These are phyloP conservation scores for Diutina neorugosa DNA, from an alignment of 1,139 yeast genomes.

Conservation along the genomic window DNA sequence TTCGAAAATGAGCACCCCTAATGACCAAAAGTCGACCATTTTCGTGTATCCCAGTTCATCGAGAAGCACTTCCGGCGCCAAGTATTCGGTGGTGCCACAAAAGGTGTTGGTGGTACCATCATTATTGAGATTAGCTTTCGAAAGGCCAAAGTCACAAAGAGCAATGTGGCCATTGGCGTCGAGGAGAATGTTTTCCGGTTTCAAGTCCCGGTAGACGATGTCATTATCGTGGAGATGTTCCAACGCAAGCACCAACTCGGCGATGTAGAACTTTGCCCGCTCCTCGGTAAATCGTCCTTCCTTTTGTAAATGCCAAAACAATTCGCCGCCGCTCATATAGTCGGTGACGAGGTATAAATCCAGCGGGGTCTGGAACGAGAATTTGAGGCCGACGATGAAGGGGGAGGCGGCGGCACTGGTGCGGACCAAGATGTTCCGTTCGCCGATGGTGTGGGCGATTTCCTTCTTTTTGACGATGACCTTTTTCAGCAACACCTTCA, in stretches of 20 bases:
- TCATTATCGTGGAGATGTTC: slow-evolving; percentile 90
- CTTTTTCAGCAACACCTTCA: slow-evolving; percentile 90
- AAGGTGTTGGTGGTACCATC: slow-evolving; percentile 94
- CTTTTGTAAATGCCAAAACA: slow-evolving; percentile 94
- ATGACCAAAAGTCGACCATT: slow-evolving; percentile 82
- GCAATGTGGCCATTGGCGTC: slow-evolving; percentile 98
- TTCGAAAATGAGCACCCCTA: slow-evolving; percentile 72
- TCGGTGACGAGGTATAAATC: slow-evolving; percentile 91
- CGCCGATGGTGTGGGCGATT: slow-evolving; percentile 96
- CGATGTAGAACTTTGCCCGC: slow-evolving; percentile 91
- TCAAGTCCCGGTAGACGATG: slow-evolving; percentile 86
- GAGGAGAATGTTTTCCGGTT: slow-evolving; percentile 84
- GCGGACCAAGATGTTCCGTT: slow-evolving; percentile 83
- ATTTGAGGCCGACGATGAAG: slow-evolving; percentile 87
- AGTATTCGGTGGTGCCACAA: slow-evolving; percentile 92
- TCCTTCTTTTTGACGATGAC: slow-evolving; percentile 94
- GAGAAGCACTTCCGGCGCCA: slow-evolving; percentile 69
- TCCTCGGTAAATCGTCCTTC: slow-evolving; percentile 90
- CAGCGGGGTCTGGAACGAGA: slow-evolving; percentile 87
- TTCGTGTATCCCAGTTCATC: slow-evolving; percentile 81
- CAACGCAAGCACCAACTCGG: slow-evolving; percentile 82
- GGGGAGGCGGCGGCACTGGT: slow-evolving; percentile 73
- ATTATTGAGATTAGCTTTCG: slow-evolving; percentile 78
- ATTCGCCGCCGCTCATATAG: slow-evolving; percentile 96
- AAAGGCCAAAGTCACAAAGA: slow-evolving; percentile 89